Evolutionary conservation across 345 rosid species (phyloP).

Genomic region (Limnanthes douglasii): DNA sequence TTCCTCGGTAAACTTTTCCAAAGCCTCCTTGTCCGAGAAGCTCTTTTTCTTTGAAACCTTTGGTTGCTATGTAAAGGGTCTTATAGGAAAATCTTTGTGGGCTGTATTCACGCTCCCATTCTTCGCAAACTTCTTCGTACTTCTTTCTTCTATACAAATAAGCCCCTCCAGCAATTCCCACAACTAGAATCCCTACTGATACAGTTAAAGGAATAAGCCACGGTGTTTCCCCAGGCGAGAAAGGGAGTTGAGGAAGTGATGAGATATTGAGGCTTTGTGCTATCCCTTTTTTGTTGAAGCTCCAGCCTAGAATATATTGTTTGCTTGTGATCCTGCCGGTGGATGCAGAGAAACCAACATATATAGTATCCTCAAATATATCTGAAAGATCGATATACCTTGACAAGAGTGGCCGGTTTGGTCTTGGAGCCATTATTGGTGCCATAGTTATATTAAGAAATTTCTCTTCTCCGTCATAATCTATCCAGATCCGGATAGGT

Average conservation of each 20-base stretch:
- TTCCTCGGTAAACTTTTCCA: slow-evolving; percentile 47
- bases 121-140: slow-evolving; percentile 47
- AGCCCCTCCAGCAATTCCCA: too few relatives aligned
- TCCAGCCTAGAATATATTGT: slow-evolving; percentile 56
- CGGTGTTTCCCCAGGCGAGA: not conserved
- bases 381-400: slow-evolving; percentile 24
- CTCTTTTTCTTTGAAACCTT: slow-evolving; percentile 44
- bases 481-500: slow-evolving; percentile 43
- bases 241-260: slow-evolving; percentile 35
- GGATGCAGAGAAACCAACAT: slow-evolving; percentile 50
- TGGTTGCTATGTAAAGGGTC: slow-evolving; percentile 39
- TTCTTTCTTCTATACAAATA: slow-evolving; percentile 27
- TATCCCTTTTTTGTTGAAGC: slow-evolving; percentile 24
- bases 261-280: slow-evolving; percentile 18
- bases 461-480: slow-evolving; percentile 21
- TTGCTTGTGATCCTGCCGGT: slow-evolving; percentile 21
- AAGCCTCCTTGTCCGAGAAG: slow-evolving; percentile 38
- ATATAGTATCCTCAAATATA: slow-evolving; percentile 18
- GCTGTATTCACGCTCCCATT: slow-evolving; percentile 48
- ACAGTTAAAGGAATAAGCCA: slow-evolving; percentile 5
- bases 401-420: slow-evolving; percentile 36
- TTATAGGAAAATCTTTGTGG: slow-evolving; percentile 49
- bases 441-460: slow-evolving; percentile 29
- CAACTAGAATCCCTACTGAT: too few relatives aligned
- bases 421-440: slow-evolving; percentile 17